Evolutionary conservation across 2,329 filamentous ascomycete genomes (phyloP).

Genomic region (Fusarium incarnatum): DNA sequence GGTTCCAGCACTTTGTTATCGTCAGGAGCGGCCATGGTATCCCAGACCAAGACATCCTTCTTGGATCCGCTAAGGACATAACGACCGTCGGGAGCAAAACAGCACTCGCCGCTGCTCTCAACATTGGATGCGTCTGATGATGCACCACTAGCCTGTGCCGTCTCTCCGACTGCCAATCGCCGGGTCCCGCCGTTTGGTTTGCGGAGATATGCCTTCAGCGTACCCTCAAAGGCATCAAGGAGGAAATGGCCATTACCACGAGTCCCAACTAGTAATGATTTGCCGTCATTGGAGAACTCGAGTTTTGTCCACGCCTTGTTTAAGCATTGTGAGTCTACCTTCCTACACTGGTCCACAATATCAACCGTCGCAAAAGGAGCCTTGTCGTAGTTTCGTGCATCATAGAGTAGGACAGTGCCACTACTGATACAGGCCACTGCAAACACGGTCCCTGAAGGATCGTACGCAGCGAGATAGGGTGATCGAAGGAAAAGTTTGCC

Average conservation of each 20-base stretch:
- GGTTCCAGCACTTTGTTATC: slow-evolving; percentile 72
- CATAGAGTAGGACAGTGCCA: slow-evolving; percentile 87
- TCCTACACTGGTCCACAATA: slow-evolving; percentile 67
- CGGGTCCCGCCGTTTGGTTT: slow-evolving; percentile 66
- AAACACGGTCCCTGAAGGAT: slow-evolving; percentile 92
- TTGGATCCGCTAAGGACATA: slow-evolving; percentile 86
- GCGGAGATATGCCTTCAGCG: slow-evolving; percentile 78
- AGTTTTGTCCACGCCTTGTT: slow-evolving; percentile 86
- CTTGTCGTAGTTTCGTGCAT: slow-evolving; percentile 93
- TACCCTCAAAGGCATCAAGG: slow-evolving; percentile 91
- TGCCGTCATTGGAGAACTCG: slow-evolving; percentile 97
- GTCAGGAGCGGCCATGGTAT: slow-evolving; percentile 70
- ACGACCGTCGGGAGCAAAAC: slow-evolving; percentile 88
- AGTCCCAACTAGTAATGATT: slow-evolving; percentile 84
- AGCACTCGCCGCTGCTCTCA: slow-evolving; percentile 80
- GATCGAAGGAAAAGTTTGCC: slow-evolving; percentile 84
- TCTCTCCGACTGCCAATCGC: slow-evolving; percentile 66
- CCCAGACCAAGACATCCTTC: slow-evolving; percentile 86
- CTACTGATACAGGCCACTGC: slow-evolving; percentile 86
- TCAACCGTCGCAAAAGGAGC: slow-evolving; percentile 90
- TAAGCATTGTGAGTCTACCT: slow-evolving; percentile 66
- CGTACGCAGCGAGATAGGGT: slow-evolving; percentile 87
- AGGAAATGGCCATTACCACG: slow-evolving; percentile 88
- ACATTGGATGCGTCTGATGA: slow-evolving; percentile 55
- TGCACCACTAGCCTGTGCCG: slow-evolving; percentile 49